Conservation (phyloP, 2,329 filamentous ascomycete genomes). For the Pseudogymnoascus verrucosus region DNA sequence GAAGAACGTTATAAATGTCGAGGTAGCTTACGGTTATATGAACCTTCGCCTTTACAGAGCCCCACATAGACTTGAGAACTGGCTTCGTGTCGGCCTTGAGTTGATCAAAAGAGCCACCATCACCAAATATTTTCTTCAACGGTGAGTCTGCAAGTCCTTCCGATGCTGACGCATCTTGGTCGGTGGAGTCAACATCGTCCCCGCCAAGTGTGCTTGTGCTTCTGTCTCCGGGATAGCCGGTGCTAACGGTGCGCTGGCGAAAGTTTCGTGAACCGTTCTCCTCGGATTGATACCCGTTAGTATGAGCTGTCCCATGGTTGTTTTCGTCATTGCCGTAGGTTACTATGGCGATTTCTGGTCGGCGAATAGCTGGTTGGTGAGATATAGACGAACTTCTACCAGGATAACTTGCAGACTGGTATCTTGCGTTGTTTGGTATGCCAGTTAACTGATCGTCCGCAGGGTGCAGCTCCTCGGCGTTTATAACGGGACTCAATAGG, state of each 20-base stretch:
- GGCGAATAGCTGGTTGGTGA: background rate
- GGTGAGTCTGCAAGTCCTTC: background rate
- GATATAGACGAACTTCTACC: background rate
- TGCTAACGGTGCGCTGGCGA: background rate
- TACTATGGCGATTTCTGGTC: background rate
- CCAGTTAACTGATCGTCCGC: background rate
- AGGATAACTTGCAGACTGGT: background rate
- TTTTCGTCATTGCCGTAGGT: background rate
- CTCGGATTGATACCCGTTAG: background rate
- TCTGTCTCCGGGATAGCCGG: background rate
- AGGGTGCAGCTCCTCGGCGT: background rate
- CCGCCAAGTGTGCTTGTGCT: background rate
- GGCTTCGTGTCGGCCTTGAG: background rate
- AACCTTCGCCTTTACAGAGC: background rate
- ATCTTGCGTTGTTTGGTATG: background rate
- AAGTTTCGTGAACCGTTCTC: background rate
- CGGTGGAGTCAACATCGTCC: background rate
- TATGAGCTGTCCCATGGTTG: background rate
- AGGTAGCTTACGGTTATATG: background rate
- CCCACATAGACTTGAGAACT: slow-evolving; percentile 5
- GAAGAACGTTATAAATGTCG: background rate
- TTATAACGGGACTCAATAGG: background rate
- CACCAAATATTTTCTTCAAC: background rate
- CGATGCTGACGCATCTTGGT: background rate
- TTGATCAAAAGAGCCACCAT: background rate